These are phyloP conservation scores for Nigrospora sphaerica DNA, from an alignment of 2,329 filamentous ascomycete genomes.

Conservation along the genomic window DNA sequence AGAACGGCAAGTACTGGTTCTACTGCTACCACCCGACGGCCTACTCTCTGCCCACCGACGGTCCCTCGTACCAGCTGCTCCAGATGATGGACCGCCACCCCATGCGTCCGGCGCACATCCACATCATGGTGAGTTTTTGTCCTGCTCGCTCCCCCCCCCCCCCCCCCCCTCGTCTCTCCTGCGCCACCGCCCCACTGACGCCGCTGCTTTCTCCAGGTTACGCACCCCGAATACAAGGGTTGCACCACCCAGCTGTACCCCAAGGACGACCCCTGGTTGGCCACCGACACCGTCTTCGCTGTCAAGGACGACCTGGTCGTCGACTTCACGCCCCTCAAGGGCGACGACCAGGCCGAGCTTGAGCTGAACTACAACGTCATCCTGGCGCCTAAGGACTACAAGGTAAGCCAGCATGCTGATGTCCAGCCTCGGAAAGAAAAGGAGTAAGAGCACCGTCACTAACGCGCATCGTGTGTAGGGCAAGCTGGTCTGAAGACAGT, in stretches of 20 bases:
- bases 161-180: too few relatives aligned
- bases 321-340: constrained; percentile 36
- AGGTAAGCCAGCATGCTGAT: constrained; percentile 26
- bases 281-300: constrained; percentile 41
- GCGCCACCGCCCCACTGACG: too few relatives aligned
- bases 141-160: too few relatives aligned
- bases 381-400: constrained; percentile 36
- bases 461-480: neutral
- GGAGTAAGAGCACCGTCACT: neutral
- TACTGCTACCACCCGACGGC: constrained; percentile 71
- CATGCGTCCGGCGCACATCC: constrained; percentile 42
- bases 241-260: constrained; percentile 74
- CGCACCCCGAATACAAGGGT: constrained; percentile 60
- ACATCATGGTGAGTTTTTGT: constrained; percentile 38
- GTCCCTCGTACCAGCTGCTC: constrained; percentile 33
- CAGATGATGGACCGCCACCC: constrained; percentile 39
- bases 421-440: neutral
- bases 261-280: constrained; percentile 56
- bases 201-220: constrained; percentile 26
- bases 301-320: constrained; percentile 46
- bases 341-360: constrained; percentile 20
- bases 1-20: constrained; percentile 63
- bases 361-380: constrained; percentile 30
- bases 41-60: constrained; percentile 64
- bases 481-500: neutral